Evolutionary conservation across 768 basidiomycete species (phyloP).

Genomic region (Leccinum rimulosum): DNA sequence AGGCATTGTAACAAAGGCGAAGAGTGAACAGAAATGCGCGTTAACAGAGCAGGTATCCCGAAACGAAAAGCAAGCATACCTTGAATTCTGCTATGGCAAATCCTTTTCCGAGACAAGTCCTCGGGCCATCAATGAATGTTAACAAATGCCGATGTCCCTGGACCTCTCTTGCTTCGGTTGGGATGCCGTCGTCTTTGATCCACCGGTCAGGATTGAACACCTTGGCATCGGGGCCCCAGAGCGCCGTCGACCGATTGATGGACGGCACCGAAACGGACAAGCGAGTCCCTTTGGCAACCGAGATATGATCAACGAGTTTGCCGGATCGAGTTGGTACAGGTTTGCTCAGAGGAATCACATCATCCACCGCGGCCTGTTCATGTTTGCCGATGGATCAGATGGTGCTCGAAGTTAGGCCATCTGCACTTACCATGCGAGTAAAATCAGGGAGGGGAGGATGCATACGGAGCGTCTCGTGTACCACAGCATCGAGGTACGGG

Average conservation of each 20-base stretch:
- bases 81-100: constrained; percentile 24
- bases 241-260: constrained; percentile 47
- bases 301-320: constrained; percentile 36
- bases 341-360: constrained; percentile 53
- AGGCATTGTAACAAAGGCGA: not conserved
- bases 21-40: not conserved
- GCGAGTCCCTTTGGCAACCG: constrained; percentile 46
- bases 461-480: constrained; percentile 44
- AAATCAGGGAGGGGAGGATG: constrained; percentile 39
- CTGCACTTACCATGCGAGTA: constrained; percentile 11
- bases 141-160: constrained; percentile 51
- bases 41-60: not conserved
- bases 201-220: constrained; percentile 66
- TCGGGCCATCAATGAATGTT: constrained; percentile 51
- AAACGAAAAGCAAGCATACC: constrained; percentile 13
- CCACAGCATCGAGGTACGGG: constrained; percentile 55
- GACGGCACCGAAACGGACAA: constrained; percentile 42
- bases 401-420: not conserved
- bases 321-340: constrained; percentile 48
- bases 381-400: not conserved
- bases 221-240: constrained; percentile 63
- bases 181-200: constrained; percentile 39
- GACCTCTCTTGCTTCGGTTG: constrained; percentile 38
- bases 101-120: constrained; percentile 33
- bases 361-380: constrained; percentile 48